Base-by-base conservation (phyloP, 2,329 filamentous ascomycete species). In the Microthyrium microscopicum region DNA sequence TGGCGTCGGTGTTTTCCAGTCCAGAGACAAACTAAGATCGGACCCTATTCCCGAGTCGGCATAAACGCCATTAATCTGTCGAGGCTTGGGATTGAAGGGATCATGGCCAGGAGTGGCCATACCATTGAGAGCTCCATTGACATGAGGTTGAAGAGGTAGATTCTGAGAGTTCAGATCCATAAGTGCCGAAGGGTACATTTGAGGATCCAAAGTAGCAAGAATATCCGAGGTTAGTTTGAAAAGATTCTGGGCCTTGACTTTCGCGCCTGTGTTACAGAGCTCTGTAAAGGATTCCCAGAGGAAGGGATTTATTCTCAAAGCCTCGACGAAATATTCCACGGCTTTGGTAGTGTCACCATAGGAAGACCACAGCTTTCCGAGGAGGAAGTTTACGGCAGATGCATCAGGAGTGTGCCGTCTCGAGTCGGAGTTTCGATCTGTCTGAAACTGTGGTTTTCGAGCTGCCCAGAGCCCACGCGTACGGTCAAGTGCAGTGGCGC, bases 261-360 rank as follows among this genome's bases (percentile, higher is more conserved):
- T 42, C 54, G 46, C 52, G 60, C 70, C 73, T 27, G 70, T 81
- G 49, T 94, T 84, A 51, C 85, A 93, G 5, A 98, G 66, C 12
- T 73, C 77, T 16, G 77, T 74, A 47, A 95, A 95, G 1, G 87
- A 85, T 61, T 98, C 89, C 89, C 89, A 98, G 70, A 93, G 89
- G 55, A 95, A 87, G 2, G 89, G 85, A 48, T 95, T 98, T 35
- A 75, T 55, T 56, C 85, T 91, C 46, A 98, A 60, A 5, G 85
- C 73, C 39, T 91, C 83, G 43, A 92, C 83, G 50, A 89, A 95
- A 52, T 73, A 83, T 42, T 79, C 70, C 12, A 87, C 73, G 5
- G 89, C 85, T 54, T 81, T 84, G 47, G 79, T 79, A 46, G 81
- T 68, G 44, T 93, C 71, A 40, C 68, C 79, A 45, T 89, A 77